These are phyloP conservation scores for Monilinia polystroma DNA, from an alignment of 2,329 filamentous ascomycete species.

Conservation along the genomic window DNA sequence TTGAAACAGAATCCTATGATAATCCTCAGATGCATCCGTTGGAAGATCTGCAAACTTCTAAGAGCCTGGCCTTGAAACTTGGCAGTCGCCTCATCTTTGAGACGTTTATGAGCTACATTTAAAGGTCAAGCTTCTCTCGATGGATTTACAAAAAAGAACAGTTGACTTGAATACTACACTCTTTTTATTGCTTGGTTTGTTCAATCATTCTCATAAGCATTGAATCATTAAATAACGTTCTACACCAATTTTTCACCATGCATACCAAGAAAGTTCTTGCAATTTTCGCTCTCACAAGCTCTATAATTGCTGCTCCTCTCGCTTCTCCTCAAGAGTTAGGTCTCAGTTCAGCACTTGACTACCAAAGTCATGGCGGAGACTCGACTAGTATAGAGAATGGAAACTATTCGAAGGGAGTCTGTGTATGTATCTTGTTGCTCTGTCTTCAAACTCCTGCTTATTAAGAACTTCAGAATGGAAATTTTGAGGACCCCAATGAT, in stretches of 20 bases:
- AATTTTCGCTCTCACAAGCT: neutral
- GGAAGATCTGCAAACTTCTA: neutral
- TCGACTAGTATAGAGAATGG: neutral
- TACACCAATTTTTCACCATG: neutral
- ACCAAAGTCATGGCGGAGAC: neutral
- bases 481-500: neutral
- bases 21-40: neutral
- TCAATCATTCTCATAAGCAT: neutral
- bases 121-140: neutral
- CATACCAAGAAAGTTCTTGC: neutral
- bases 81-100: neutral
- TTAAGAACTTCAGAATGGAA: too few relatives aligned
- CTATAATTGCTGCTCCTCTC: constrained; percentile 8
- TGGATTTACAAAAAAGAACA: neutral
- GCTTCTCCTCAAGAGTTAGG: neutral
- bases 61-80: neutral
- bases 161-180: too few relatives aligned
- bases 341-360: neutral
- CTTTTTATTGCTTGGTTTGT: neutral
- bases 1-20: neutral
- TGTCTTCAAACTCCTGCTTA: too few relatives aligned
- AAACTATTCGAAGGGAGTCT: neutral
- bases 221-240: neutral
- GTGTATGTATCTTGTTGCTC: too few relatives aligned
- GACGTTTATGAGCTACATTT: neutral